Conservation (phyloP, 208 protist species). For the Sergeia podlipaevii region DNA sequence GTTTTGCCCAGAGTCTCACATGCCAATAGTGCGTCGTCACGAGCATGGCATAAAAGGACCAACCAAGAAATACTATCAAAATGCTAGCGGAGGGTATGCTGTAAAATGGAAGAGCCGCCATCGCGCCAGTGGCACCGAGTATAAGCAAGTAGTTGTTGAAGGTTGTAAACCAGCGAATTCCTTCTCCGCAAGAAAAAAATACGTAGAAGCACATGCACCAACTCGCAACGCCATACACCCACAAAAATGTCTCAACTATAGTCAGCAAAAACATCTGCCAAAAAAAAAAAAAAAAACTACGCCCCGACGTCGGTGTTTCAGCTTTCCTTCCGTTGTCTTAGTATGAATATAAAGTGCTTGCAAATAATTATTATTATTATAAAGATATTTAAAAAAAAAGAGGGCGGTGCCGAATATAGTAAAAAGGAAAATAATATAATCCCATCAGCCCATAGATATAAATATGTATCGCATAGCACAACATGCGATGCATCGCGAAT, state of each 20-base stretch:
- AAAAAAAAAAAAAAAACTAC: conserved; percentile 5
- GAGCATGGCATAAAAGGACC: conserved; percentile 77
- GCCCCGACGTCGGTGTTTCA: too few relatives aligned
- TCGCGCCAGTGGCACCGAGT: conserved; percentile 48
- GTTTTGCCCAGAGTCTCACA: conserved; percentile 59
- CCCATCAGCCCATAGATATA: too few relatives aligned
- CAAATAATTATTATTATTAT: too few relatives aligned
- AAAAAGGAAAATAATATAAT: too few relatives aligned
- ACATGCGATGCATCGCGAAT: too few relatives aligned
- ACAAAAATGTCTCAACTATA: conserved; percentile 36
- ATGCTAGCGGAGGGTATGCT: conserved; percentile 48
- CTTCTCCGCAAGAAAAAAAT: conserved; percentile 80
- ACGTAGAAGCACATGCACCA: conserved; percentile 91
- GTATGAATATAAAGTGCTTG: too few relatives aligned
- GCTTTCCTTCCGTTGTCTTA: too few relatives aligned
- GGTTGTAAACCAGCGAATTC: conserved; percentile 72
- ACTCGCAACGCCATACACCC: conserved; percentile 71
- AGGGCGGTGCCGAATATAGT: too few relatives aligned
- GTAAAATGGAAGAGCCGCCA: conserved; percentile 37
- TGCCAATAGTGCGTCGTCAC: conserved; percentile 71
- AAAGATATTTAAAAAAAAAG: too few relatives aligned
- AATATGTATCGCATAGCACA: too few relatives aligned
- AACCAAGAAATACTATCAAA: conserved; percentile 59
- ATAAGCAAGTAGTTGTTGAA: conserved; percentile 78
- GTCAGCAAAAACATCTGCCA: conserved; percentile 9